phyloP scores from a whole-genome alignment of 257 asterid species.

The Anisodus tanguticus region DNA sequence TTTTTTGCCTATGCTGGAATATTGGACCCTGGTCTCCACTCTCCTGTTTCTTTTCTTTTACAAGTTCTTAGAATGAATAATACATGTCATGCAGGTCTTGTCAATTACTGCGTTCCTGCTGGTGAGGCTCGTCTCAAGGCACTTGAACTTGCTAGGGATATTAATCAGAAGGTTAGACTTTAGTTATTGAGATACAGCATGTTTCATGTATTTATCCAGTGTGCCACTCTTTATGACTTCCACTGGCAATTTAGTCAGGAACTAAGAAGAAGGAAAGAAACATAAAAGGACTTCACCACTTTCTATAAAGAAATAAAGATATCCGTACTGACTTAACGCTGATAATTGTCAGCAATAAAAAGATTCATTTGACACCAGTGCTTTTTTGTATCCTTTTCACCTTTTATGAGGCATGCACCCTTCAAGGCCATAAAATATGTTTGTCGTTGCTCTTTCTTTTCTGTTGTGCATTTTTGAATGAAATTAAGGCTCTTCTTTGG shows the following conservation, averaged over 20 bases:
- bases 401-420: background rate
- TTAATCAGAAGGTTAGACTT: slow-evolving; percentile 70
- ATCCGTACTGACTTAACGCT: background rate
- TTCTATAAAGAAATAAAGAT: background rate
- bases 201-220: slow-evolving; percentile 5
- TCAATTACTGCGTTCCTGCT: slow-evolving; percentile 79
- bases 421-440: too few species aligned
- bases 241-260: background rate
- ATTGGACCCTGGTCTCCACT: slow-evolving; percentile 9
- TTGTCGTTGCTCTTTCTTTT: slow-evolving; percentile 44
- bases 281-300: background rate
- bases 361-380: background rate
- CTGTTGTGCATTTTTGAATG: slow-evolving; percentile 40
- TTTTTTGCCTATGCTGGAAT: background rate
- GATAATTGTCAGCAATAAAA: background rate
- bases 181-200: background rate
- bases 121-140: slow-evolving; percentile 85
- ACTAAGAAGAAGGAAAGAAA: background rate
- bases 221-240: background rate
- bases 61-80: slow-evolving; percentile 1
- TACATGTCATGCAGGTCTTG: slow-evolving; percentile 66
- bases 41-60: slow-evolving; percentile 20
- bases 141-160: slow-evolving; percentile 75
- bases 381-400: background rate
- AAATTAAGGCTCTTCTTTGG: slow-evolving; percentile 12